Evolutionary conservation across 169 alveolate species (phyloP).

Genomic region (Eimeria acervulina): DNA sequence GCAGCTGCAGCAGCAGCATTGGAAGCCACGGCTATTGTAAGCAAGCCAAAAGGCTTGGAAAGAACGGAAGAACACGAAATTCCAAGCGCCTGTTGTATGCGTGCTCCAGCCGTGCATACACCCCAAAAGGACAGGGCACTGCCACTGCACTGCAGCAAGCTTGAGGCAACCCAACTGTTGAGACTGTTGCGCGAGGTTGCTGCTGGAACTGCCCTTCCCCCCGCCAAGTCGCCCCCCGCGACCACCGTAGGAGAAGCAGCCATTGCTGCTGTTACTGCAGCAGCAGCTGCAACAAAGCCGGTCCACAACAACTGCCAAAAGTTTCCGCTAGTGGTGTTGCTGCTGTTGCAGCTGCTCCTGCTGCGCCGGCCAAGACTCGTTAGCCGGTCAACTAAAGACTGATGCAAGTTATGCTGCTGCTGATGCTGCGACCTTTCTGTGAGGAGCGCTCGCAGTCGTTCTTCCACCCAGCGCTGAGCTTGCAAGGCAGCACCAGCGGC

Average conservation of each 20-base stretch:
- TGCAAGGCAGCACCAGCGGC: conserved; percentile 29
- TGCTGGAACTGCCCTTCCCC: background rate
- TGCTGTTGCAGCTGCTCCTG: background rate
- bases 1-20: conserved; percentile 62
- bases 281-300: conserved; percentile 56
- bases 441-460: background rate
- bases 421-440: background rate
- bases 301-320: background rate
- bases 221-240: background rate
- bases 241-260: background rate
- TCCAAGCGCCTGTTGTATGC: conserved; percentile 41
- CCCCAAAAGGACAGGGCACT: conserved; percentile 47
- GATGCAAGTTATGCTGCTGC: background rate
- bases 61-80: background rate
- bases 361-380: background rate
- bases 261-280: conserved; percentile 37
- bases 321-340: background rate
- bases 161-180: conserved; percentile 50
- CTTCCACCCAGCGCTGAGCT: conserved; percentile 16
- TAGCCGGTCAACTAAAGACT: background rate
- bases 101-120: conserved; percentile 20
- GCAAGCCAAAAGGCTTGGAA: background rate
- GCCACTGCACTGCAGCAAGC: conserved; percentile 58
- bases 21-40: conserved; percentile 31
- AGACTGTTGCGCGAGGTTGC: background rate